Evolutionary conservation across 192 early-diverging fungal species (phyloP).

Genomic region (Backusella liffmaniae): DNA sequence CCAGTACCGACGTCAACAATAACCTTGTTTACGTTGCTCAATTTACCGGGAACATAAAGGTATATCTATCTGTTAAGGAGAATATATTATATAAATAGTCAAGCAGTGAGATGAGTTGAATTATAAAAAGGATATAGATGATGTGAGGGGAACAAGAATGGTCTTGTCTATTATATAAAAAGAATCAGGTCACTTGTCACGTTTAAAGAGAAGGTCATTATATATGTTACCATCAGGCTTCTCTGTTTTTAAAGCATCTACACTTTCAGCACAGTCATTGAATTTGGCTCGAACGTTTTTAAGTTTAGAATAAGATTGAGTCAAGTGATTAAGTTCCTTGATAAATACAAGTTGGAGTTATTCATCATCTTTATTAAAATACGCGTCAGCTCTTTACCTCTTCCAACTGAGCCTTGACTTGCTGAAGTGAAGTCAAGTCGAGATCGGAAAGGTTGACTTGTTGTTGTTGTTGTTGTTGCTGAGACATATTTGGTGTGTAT

Average conservation of each 20-base stretch:
- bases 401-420: conserved; percentile 82
- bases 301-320: conserved; percentile 80
- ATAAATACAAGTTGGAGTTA: neutral
- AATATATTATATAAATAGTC: neutral
- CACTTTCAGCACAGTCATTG: conserved; percentile 76
- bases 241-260: conserved; percentile 57
- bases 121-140: conserved; percentile 51
- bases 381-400: conserved; percentile 50
- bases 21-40: conserved; percentile 78
- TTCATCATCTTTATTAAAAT: neutral
- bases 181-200: neutral
- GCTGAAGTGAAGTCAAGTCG: conserved; percentile 78
- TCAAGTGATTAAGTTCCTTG: conserved; percentile 86
- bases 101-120: neutral
- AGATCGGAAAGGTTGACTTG: conserved; percentile 81
- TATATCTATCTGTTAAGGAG: conserved; percentile 31
- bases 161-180: conserved; percentile 45
- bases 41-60: conserved; percentile 92
- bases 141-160: conserved; percentile 78
- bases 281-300: conserved; percentile 88
- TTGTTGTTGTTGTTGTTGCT: conserved; percentile 31
- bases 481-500: neutral
- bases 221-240: conserved; percentile 41
- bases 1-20: conserved; percentile 97
- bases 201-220: too few species aligned